Evolutionary conservation across 257 asterid genomes (phyloP).

Genomic region (Przewalskia tangutica): DNA sequence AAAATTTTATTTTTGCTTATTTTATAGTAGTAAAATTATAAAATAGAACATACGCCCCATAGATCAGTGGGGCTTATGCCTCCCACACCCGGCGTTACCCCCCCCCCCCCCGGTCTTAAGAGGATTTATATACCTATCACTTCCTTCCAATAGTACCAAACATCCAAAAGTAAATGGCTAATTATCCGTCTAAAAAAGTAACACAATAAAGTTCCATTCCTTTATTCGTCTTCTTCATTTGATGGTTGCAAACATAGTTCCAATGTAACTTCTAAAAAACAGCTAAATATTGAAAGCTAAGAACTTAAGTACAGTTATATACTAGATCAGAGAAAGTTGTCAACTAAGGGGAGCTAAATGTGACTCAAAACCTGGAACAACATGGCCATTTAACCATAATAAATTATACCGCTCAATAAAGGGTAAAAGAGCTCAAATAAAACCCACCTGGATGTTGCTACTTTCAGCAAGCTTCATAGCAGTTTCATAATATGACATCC

Average conservation of each 20-base stretch:
- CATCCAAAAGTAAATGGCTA: background rate
- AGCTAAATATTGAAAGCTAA: background rate
- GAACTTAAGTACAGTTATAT: background rate
- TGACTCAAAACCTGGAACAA: background rate
- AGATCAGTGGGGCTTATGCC: no score
- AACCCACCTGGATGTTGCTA: slow-evolving; percentile 71
- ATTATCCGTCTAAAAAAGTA: background rate
- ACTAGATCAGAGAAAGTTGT: background rate
- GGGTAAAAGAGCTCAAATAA: background rate
- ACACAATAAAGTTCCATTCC: background rate
- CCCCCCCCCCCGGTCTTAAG: background rate
- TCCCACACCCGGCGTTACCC: no score
- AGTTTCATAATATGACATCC: slow-evolving; percentile 90
- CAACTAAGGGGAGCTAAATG: background rate
- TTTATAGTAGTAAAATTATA: no score
- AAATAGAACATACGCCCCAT: no score
- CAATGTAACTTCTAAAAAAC: background rate
- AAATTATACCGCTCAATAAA: background rate
- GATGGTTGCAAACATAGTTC: background rate
- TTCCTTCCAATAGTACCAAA: background rate
- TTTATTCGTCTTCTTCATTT: background rate
- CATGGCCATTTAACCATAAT: background rate
- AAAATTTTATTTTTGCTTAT: no score
- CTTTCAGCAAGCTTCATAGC: slow-evolving; percentile 81
- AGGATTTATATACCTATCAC: background rate